These are phyloP conservation scores for Ophiognomonia clavigignenti-juglandacearum DNA, from an alignment of 2,329 filamentous ascomycete species.

Conservation along the genomic window DNA sequence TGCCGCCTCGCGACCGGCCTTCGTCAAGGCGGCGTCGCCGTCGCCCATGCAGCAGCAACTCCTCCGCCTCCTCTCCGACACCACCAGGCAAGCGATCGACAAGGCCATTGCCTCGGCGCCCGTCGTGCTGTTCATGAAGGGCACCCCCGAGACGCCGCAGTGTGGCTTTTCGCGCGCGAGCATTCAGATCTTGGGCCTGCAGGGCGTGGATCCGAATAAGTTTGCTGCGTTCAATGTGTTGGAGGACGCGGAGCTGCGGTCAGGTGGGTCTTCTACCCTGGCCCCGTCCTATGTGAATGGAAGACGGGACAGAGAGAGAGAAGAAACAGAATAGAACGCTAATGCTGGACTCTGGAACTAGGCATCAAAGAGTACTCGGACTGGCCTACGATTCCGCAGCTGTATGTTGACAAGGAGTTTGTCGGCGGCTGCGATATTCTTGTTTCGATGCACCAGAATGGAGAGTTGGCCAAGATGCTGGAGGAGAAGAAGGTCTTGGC, in stretches of 20 bases:
- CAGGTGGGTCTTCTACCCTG: slow-evolving; percentile 54
- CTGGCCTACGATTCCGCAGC: slow-evolving; percentile 97
- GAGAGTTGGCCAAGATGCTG: slow-evolving; percentile 84
- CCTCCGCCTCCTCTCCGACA: slow-evolving; percentile 66
- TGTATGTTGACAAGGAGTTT: slow-evolving; percentile 95
- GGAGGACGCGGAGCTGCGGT: slow-evolving; percentile 80
- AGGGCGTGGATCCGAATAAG: slow-evolving; percentile 91
- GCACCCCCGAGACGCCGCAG: slow-evolving; percentile 75
- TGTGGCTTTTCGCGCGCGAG: slow-evolving; percentile 88
- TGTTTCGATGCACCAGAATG: slow-evolving; percentile 95
- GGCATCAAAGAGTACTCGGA: slow-evolving; percentile 99
- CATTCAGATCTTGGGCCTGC: slow-evolving; percentile 90
- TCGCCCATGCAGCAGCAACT: slow-evolving; percentile 18
- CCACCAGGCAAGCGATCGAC: slow-evolving; percentile 80
- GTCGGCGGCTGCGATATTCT: slow-evolving; percentile 97
- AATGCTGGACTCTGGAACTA: slow-evolving; percentile 27
- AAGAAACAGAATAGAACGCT: neutral
- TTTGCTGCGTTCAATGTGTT: slow-evolving; percentile 98
- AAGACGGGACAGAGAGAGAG: neutral
- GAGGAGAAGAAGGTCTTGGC: slow-evolving; percentile 88
- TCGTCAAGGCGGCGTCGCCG: neutral
- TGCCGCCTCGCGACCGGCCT: slow-evolving; percentile 6
- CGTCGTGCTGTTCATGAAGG: slow-evolving; percentile 95
- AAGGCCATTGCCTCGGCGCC: slow-evolving; percentile 82
- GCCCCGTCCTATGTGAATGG: neutral